Conservation (phyloP, 495 filamentous ascomycete genomes). For the Tuber brumale region DNA sequence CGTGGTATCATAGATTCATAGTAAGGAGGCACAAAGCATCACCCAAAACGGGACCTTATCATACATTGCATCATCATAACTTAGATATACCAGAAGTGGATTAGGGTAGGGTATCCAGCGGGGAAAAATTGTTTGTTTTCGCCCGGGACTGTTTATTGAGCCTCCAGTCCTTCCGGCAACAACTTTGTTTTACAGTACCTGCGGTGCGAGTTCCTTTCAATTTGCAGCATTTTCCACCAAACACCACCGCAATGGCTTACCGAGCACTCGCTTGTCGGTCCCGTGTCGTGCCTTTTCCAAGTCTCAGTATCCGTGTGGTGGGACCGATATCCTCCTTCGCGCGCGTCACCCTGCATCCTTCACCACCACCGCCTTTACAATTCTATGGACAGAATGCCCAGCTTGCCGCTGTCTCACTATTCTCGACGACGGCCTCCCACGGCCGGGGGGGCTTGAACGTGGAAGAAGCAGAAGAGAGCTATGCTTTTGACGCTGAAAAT, state of each 20-base stretch:
- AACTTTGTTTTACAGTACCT: background rate
- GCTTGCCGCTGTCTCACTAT: background rate
- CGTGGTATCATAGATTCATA: too few species aligned
- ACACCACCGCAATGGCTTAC: background rate
- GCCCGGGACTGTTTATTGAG: background rate
- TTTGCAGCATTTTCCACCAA: background rate
- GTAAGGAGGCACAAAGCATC: background rate
- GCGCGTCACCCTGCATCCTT: background rate
- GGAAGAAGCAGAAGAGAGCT: background rate
- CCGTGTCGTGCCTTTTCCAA: background rate
- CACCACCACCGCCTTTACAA: background rate
- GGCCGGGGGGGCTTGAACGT: background rate
- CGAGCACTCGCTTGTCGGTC: slow-evolving; percentile 2
- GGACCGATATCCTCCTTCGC: background rate
- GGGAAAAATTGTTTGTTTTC: background rate
- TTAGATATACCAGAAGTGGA: background rate
- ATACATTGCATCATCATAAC: background rate
- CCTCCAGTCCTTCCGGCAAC: background rate
- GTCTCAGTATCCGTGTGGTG: background rate
- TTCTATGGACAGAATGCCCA: background rate
- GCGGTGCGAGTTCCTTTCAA: background rate
- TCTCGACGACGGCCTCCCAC: background rate
- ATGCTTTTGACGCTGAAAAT: background rate
- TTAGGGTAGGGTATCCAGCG: background rate
- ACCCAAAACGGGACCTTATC: background rate